phyloP scores from a whole-genome alignment of 2,329 filamentous ascomycete species.

The Hymenoscyphus salicellus region DNA sequence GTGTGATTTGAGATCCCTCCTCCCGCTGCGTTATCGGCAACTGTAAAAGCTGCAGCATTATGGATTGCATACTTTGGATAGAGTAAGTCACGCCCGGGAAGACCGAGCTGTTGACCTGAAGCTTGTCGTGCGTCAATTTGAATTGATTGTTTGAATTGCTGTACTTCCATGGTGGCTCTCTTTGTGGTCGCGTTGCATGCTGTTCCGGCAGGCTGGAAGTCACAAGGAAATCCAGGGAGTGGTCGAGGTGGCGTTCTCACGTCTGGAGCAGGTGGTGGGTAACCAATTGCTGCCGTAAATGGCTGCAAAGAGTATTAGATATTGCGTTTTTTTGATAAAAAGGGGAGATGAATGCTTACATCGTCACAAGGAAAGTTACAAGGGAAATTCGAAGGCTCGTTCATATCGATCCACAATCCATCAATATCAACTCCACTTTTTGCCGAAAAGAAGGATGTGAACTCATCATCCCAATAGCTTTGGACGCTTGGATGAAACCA shows the following conservation, averaged over 20 bases:
- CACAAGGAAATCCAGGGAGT: slow-evolving; percentile 65
- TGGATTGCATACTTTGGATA: slow-evolving; percentile 63
- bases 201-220: slow-evolving; percentile 59
- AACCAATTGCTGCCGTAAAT: slow-evolving; percentile 34
- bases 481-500: slow-evolving; percentile 68
- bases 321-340: too few species aligned
- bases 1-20: slow-evolving; percentile 56
- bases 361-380: slow-evolving; percentile 54
- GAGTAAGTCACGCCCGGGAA: slow-evolving; percentile 61
- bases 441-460: slow-evolving; percentile 61
- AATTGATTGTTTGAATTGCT: background rate
- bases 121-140: background rate
- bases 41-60: slow-evolving; percentile 54
- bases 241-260: slow-evolving; percentile 61
- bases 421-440: slow-evolving; percentile 70
- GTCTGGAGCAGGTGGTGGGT: slow-evolving; percentile 60
- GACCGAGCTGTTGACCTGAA: slow-evolving; percentile 49
- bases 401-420: slow-evolving; percentile 74
- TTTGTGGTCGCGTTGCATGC: slow-evolving; percentile 35
- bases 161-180: slow-evolving; percentile 21
- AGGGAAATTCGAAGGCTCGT: slow-evolving; percentile 51
- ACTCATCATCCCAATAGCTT: slow-evolving; percentile 68
- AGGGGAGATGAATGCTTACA: slow-evolving; percentile 13
- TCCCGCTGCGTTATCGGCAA: slow-evolving; percentile 42
- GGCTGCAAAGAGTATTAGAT: too few species aligned